Evolutionary conservation across 148 eudicot species (phyloP), one percentile per base, ranked within the genome.

Genomic region (Dysphania ambrosioides): DNA sequence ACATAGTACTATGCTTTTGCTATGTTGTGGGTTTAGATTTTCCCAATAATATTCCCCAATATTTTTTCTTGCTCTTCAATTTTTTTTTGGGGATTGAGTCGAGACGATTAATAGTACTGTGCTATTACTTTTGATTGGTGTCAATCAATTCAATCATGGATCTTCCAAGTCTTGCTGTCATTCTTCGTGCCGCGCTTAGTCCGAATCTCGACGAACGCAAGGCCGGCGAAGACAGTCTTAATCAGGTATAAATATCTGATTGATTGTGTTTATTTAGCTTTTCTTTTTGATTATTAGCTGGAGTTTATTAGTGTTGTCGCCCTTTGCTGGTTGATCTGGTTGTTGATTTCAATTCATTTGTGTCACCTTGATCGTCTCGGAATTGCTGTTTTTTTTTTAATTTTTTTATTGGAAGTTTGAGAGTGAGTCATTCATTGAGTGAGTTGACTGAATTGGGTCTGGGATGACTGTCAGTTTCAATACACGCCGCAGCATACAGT

Each of bases 161-260:
- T 92, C 93, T 89, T 81, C 89, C 80, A 10, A 89, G 88, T 73
- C 82, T 96, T 36, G 88, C 89, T 34, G 81, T 89, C 11, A 79
- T 96, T 51, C 91, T 96, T 36, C 94, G 86, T 63, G 97, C 97
- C 72, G 99, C 97, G 12, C 93, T 96, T 27, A 92, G 97, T 79
- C 94, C 93, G 60, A 96, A 89, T 83, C 99, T 91, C 0, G 89
- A 82, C 79, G 93, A 96, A 81, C 91, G 99, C 47, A 96, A 89
- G 74, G 94, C 99, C 5, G 99, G 93, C 76, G 99, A 96, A 80
- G 86, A 96, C 6, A 88, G 89, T 64, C 97, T 93, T 55, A 89
- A 87, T 82, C 98, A 91, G 91, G 98, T 88, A n/a, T n/a, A 44
- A 21, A 0, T 38, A 13, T 78, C 41, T n/a, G 1, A 11, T 24